These are phyloP conservation scores for Rehmannia glutinosa DNA, from an alignment of 257 asterid genomes.

Conservation along the genomic window DNA sequence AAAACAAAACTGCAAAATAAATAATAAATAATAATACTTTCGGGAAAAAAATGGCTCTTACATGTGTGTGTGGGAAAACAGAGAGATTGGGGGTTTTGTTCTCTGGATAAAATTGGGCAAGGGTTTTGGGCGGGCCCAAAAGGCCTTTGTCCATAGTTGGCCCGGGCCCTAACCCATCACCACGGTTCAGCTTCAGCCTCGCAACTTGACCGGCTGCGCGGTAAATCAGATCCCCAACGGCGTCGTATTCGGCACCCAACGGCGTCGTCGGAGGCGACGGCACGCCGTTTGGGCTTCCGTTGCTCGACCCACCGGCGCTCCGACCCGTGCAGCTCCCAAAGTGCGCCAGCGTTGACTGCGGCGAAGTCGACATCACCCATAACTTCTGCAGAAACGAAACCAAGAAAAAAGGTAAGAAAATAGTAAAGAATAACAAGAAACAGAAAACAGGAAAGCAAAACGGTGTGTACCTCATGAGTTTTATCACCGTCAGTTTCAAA, in stretches of 20 bases:
- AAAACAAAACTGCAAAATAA: not conserved
- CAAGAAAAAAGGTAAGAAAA: not conserved
- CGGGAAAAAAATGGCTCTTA: conserved; percentile 1
- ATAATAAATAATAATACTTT: too few species aligned
- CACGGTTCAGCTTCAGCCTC: conserved; percentile 35
- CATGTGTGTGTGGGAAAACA: conserved; percentile 18
- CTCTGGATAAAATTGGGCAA: conserved; percentile 6
- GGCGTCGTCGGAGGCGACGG: conserved; percentile 44
- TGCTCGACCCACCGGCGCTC: conserved; percentile 34
- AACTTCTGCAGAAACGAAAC: conserved; percentile 24
- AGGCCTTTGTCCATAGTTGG: not conserved
- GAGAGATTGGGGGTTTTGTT: not conserved
- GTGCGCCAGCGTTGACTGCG: conserved; percentile 43
- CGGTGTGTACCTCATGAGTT: conserved; percentile 23
- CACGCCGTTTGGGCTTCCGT: conserved; percentile 38
- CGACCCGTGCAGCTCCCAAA: conserved; percentile 34
- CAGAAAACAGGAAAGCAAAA: not conserved
- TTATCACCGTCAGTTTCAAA: too few species aligned
- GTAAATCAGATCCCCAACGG: conserved; percentile 45
- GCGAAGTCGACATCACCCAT: conserved; percentile 43
- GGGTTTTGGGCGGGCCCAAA: conserved; percentile 21
- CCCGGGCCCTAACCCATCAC: not conserved
- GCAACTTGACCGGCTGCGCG: conserved; percentile 49
- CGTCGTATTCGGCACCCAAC: conserved; percentile 22
- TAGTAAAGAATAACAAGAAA: too few species aligned